These are phyloP conservation scores for Mortierella sp. DNA, from an alignment of 371 early-diverging fungal genomes.

Conservation along the genomic window DNA sequence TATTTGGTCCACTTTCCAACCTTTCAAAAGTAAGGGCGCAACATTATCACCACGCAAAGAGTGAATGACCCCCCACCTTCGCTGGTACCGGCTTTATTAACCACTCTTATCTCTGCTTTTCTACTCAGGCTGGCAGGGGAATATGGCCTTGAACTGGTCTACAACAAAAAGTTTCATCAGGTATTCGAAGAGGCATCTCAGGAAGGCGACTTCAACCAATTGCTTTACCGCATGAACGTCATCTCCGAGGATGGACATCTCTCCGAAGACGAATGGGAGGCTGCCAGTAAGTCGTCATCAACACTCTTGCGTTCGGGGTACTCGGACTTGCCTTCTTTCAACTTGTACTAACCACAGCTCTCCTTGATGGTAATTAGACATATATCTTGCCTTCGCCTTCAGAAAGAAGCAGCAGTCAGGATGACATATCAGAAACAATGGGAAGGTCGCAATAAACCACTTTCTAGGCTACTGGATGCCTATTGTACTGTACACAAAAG, in stretches of 20 bases:
- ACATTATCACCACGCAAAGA: no score
- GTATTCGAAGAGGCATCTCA: constrained; percentile 73
- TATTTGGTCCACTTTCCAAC: constrained; percentile 92
- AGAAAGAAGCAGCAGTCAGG: constrained; percentile 49
- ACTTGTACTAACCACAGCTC: not conserved
- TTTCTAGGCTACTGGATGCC: no score
- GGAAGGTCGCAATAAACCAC: no score
- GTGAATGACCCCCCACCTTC: no score
- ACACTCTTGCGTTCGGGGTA: no score
- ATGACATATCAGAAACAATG: no score
- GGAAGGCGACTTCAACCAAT: constrained; percentile 59
- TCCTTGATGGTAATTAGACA: constrained; percentile 37
- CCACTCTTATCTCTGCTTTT: constrained; percentile 10
- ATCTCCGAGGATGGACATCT: constrained; percentile 74
- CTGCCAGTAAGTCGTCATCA: constrained; percentile 79
- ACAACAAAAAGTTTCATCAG: constrained; percentile 84
- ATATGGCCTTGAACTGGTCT: constrained; percentile 79
- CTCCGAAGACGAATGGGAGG: constrained; percentile 93
- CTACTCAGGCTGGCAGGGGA: constrained; percentile 79
- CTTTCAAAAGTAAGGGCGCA: constrained; percentile 69
- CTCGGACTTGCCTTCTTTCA: not conserved
- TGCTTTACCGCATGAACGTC: constrained; percentile 88
- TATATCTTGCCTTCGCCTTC: constrained; percentile 71
- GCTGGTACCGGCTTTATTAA: no score
- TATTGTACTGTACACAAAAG: no score